Evolutionary conservation across 495 filamentous ascomycete genomes (phyloP).

Genomic region (Aspergillus heteromorphus): DNA sequence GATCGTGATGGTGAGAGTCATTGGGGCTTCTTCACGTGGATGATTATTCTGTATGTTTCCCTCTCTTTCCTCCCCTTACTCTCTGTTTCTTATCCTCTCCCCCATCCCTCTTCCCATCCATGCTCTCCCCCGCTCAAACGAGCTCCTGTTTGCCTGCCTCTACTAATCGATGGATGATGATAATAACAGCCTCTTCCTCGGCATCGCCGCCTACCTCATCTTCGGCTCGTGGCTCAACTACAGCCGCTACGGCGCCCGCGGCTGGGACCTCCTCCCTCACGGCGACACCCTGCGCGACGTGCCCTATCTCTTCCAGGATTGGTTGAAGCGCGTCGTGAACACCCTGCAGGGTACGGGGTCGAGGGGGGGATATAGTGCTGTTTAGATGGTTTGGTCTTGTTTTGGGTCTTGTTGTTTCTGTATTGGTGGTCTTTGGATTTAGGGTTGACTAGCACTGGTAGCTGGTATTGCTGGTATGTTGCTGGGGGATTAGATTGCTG

Average conservation of each 20-base stretch:
- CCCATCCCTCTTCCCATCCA: too few relatives aligned
- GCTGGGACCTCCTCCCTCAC: constrained; percentile 94
- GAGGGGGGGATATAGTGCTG: constrained; percentile 89
- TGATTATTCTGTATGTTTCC: constrained; percentile 83
- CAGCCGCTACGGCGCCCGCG: constrained; percentile 88
- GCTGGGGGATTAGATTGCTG: too few relatives aligned
- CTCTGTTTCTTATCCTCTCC: not conserved
- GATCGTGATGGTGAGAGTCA: constrained; percentile 32
- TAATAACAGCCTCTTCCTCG: constrained; percentile 67
- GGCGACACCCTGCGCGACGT: constrained; percentile 87
- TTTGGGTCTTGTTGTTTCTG: not conserved
- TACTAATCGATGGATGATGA: too few relatives aligned
- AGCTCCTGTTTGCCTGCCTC: too few relatives aligned
- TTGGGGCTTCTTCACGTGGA: constrained; percentile 98
- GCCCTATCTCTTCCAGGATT: constrained; percentile 90
- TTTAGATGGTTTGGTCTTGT: constrained; percentile 45
- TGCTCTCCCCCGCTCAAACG: too few relatives aligned
- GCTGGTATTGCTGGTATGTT: too few relatives aligned
- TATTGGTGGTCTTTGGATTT: not conserved
- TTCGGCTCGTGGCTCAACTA: constrained; percentile 99
- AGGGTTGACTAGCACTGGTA: not conserved
- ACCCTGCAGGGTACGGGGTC: constrained; percentile 75
- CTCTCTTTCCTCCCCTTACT: not conserved
- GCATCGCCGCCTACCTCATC: constrained; percentile 84
- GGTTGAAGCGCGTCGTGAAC: constrained; percentile 67